Percentiles rank a stretch among this genome's conserved stretches.
phyloP scores from a whole-genome alignment of 768 basidiomycete genomes.

The Tricholomella constricta region DNA sequence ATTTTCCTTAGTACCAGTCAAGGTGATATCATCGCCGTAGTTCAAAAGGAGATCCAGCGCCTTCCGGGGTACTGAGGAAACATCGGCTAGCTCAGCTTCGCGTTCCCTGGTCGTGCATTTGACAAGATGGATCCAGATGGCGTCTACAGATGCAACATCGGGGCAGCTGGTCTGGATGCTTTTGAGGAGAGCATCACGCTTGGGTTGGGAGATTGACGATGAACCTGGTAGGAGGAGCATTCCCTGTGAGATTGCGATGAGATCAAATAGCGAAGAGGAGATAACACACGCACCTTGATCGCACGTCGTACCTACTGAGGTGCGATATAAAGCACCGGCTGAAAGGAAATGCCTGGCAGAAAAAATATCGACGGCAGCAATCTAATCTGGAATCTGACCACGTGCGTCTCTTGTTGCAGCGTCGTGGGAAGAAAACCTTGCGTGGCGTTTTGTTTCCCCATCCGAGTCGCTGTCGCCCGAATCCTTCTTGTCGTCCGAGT shows the following conservation, averaged over 20 bases:
- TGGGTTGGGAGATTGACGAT: constrained; percentile 72
- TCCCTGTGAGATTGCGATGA: constrained; percentile 6
- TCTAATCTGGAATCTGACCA: constrained; percentile 15
- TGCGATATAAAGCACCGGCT: not conserved
- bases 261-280: not conserved
- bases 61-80: constrained; percentile 44
- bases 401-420: not conserved
- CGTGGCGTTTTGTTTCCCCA: too few relatives aligned
- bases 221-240: constrained; percentile 84
- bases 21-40: constrained; percentile 79
- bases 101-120: constrained; percentile 51
- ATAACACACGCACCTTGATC: not conserved
- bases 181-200: constrained; percentile 65
- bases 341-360: not conserved
- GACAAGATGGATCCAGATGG: constrained; percentile 86
- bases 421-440: not conserved
- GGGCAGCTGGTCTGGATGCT: constrained; percentile 55
- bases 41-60: constrained; percentile 72
- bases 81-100: constrained; percentile 48
- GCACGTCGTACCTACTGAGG: not conserved
- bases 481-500: too few relatives aligned
- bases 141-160: constrained; percentile 69
- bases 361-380: constrained; percentile 10
- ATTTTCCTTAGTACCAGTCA: constrained; percentile 42
- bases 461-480: too few relatives aligned